phyloP scores from a whole-genome alignment of 257 asterid species.

The Striga asiatica region DNA sequence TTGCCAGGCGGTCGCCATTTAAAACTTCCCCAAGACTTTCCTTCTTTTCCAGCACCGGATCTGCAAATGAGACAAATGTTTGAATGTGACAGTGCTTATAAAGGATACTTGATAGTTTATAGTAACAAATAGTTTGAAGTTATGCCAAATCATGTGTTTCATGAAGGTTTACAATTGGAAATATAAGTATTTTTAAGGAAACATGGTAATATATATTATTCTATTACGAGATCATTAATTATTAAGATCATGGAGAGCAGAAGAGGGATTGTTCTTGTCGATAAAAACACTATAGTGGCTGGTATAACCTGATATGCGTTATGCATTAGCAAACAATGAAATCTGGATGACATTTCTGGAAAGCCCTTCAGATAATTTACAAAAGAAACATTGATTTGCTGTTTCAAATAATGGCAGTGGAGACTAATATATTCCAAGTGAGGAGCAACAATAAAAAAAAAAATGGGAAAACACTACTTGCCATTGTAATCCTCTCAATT shows the following conservation, averaged over 20 bases:
- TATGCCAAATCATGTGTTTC: background rate
- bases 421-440: background rate
- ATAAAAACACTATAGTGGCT: background rate
- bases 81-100: conserved; percentile 6
- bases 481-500: no score
- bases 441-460: no score
- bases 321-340: background rate
- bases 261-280: background rate
- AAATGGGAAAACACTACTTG: no score
- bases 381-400: background rate
- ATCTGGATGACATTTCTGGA: background rate
- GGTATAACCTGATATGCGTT: background rate
- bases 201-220: background rate
- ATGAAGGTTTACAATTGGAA: conserved; percentile 1
- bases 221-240: background rate
- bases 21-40: conserved; percentile 71
- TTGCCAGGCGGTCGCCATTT: conserved; percentile 56
- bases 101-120: background rate
- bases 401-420: background rate
- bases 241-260: background rate
- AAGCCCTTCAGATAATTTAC: background rate
- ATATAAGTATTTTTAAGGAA: background rate
- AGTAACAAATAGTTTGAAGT: no score
- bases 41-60: conserved; percentile 41
- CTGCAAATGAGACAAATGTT: conserved; percentile 28